Conservation (phyloP, 305 asterid genomes). For the Plantago coronopus region DNA sequence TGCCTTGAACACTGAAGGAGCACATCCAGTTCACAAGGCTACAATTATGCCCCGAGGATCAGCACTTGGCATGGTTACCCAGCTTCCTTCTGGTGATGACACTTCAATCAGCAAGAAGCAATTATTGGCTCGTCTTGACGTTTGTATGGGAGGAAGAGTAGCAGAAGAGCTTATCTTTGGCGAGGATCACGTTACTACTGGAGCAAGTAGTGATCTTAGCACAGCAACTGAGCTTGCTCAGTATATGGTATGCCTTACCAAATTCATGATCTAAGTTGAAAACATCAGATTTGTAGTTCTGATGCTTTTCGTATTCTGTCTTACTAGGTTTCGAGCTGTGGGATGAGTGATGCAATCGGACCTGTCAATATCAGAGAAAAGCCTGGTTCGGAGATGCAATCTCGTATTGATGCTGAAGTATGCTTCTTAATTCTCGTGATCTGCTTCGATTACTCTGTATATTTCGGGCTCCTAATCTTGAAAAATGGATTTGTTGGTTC, state of each 20-base stretch:
- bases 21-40: conserved; percentile 96
- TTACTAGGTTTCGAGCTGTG: conserved; percentile 72
- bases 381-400: conserved; percentile 92
- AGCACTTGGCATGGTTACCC: conserved; percentile 96
- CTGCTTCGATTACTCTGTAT: conserved; percentile 11
- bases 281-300: background rate
- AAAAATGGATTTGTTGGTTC: conserved; percentile 16
- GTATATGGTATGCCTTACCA: conserved; percentile 58
- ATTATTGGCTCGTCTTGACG: conserved; percentile 89
- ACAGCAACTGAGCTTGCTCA: conserved; percentile 94
- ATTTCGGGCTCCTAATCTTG: background rate
- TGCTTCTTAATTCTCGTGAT: conserved; percentile 17
- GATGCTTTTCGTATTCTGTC: background rate
- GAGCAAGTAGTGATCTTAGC: conserved; percentile 87
- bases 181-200: conserved; percentile 74
- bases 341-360: conserved; percentile 94
- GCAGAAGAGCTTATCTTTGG: conserved; percentile 97
- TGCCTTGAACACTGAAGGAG: conserved; percentile 90
- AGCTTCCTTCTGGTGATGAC: conserved; percentile 91
- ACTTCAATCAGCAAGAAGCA: conserved; percentile 92
- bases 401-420: conserved; percentile 94
- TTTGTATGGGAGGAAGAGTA: conserved; percentile 98
- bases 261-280: background rate
- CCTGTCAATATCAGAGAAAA: conserved; percentile 87
- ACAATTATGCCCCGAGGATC: conserved; percentile 94